Base-by-base conservation (phyloP, 78 protist genomes). In the Guillardia theta region DNA sequence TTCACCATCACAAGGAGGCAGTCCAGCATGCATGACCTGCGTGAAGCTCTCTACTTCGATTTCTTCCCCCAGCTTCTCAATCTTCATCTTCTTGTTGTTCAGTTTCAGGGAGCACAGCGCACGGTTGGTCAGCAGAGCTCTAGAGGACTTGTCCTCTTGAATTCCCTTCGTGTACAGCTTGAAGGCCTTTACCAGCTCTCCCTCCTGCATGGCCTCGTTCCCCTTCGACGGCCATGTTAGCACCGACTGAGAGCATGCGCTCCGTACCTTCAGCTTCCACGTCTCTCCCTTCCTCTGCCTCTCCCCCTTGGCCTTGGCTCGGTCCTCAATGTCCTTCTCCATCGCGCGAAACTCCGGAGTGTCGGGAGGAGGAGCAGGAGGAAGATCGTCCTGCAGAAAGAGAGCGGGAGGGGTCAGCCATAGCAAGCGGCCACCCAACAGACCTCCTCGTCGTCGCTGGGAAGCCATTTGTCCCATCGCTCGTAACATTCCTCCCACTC, bases 341-440 rank as follows among this genome's bases (percentile, higher is more conserved):
- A 80, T 39, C 48, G 45, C 45, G 58, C 45, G 39, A 30, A 80
- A 80, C 90, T 80, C 90, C 8, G 90, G 44, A 18, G 48, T 80
- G 90, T 80, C 90, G 39, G 90, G 90, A 4, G 90, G 90, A 33
- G 90, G 90, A 10, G 90, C 53, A 18, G 90, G 90, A 33, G 90
- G 90, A 6, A 80, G 90, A 18, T 80, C 90, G 27, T 80, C 90
- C 46, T 64, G n/a, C n/a, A n/a, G n/a, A n/a, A n/a, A n/a, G n/a
- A 15, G 30, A 15, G 58, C 58, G 30, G 15, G 10, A 50, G 15
- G 15, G 30, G 58, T 10, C 10, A 50, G 58, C 58, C 30, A 10
- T 19, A 15, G 58, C 58, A 50, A 50, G 10, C 15, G 15, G 15
- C 10, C 10, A 15, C 30, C 10, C 30, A 15, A 15, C 58, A 15